These are phyloP conservation scores for Omphalea diandra DNA, from an alignment of 441 rosid species.

Conservation along the genomic window DNA sequence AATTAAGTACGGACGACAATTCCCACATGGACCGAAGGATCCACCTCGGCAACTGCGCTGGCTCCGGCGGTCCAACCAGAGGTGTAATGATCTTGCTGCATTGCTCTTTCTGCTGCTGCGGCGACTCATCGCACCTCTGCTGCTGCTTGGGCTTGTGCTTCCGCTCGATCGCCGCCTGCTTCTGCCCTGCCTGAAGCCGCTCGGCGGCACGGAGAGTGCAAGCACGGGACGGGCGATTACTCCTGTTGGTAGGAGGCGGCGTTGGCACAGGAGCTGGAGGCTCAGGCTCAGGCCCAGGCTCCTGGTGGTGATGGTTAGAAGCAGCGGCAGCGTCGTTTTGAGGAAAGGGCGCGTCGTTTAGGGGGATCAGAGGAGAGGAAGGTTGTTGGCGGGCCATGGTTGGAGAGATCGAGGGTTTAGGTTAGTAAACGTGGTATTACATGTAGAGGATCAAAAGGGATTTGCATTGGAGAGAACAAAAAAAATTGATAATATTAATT, in stretches of 20 bases:
- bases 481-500: constrained; percentile 12
- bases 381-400: constrained; percentile 56
- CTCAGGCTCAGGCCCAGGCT: too few relatives aligned
- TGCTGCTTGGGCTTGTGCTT: constrained; percentile 38
- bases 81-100: constrained; percentile 73
- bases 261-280: constrained; percentile 25
- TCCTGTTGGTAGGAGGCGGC: constrained; percentile 39
- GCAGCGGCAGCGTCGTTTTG: constrained; percentile 25
- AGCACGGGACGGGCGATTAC: constrained; percentile 89
- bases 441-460: constrained; percentile 46
- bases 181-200: constrained; percentile 37
- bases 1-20: constrained; percentile 89
- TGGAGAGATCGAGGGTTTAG: constrained; percentile 30
- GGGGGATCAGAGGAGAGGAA: constrained; percentile 61
- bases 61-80: constrained; percentile 69
- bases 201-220: constrained; percentile 74
- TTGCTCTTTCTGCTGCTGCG: constrained; percentile 44
- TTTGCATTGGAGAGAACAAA: constrained; percentile 22
- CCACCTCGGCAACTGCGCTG: constrained; percentile 86
- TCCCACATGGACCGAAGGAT: constrained; percentile 98
- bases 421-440: constrained; percentile 38
- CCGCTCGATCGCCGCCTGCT: constrained; percentile 42
- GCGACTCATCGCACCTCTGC: constrained; percentile 37
- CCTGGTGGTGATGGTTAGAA: constrained; percentile 26
- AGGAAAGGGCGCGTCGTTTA: constrained; percentile 18